Conservation (phyloP, 768 basidiomycete species). For the Hysterangium stoloniferum region DNA sequence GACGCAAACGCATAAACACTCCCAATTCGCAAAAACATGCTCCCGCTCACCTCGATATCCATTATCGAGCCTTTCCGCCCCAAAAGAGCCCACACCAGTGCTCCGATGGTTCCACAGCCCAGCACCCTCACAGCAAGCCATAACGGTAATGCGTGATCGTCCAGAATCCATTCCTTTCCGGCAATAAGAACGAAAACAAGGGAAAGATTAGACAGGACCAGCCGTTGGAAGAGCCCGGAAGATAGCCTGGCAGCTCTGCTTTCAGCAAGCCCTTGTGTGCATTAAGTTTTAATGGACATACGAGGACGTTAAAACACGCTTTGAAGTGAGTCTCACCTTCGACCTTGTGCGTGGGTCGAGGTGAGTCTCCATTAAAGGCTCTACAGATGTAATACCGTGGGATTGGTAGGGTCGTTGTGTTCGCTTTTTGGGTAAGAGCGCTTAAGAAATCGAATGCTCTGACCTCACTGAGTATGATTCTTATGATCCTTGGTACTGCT, state of each 20-base stretch:
- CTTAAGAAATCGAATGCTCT: too few species aligned
- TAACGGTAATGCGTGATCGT: conserved; percentile 61
- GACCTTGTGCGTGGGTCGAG: conserved; percentile 28
- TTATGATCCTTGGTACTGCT: too few species aligned
- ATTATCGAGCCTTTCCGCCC: conserved; percentile 47
- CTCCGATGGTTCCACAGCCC: conserved; percentile 61
- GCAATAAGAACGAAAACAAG: conserved; percentile 56
- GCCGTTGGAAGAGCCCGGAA: conserved; percentile 43
- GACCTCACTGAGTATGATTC: too few species aligned
- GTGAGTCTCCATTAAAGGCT: conserved; percentile 6
- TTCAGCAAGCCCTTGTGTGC: conserved; percentile 6
- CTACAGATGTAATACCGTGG: too few species aligned
- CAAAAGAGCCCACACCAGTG: conserved; percentile 50
- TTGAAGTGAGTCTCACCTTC: conserved; percentile 27
- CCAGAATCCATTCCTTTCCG: conserved; percentile 59
- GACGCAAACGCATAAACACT: conserved; percentile 9
- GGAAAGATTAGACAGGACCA: conserved; percentile 54
- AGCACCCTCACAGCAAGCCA: conserved; percentile 72
- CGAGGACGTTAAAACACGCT: conserved; percentile 18
- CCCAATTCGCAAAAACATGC: conserved; percentile 16
- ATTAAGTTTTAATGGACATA: conserved; percentile 7
- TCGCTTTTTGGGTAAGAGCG: too few species aligned
- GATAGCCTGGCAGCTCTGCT: conserved; percentile 37
- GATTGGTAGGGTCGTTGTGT: too few species aligned
- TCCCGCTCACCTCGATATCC: conserved; percentile 56